Evolutionary conservation across 371 early-diverging fungal species (phyloP), one percentile per base, ranked within the genome.

Genomic region (Fennellomyces sp.): DNA sequence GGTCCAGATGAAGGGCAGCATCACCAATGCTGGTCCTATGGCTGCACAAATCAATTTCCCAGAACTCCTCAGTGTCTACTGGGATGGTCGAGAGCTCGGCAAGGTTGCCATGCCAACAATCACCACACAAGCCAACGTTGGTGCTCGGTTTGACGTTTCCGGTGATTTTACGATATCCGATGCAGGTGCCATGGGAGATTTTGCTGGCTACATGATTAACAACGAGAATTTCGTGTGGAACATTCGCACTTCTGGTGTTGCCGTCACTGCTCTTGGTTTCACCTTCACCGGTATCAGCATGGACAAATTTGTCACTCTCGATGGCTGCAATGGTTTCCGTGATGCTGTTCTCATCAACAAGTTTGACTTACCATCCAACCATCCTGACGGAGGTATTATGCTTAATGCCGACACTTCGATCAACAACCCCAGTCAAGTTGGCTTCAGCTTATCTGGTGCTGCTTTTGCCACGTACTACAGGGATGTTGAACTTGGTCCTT

Each of bases 331-430:
- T n/a, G n/a, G n/a, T n/a, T n/a, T n/a, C n/a, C n/a, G n/a, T n/a
- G n/a, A n/a, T n/a, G n/a, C n/a, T n/a, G n/a, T n/a, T n/a, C n/a
- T n/a, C n/a, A n/a, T n/a, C n/a, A n/a, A n/a, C n/a, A n/a, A n/a
- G n/a, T n/a, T n/a, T n/a, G n/a, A n/a, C n/a, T n/a, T n/a, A n/a
- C n/a, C n/a, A n/a, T n/a, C n/a, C n/a, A n/a, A n/a, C n/a, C n/a
- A n/a, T n/a, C n/a, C n/a, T n/a, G n/a, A n/a, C n/a, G n/a, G n/a
- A 48, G 85, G 84, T 73, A 84, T 86, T 56, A 71, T 75, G 13
- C 69, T 86, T 17, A 67, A 61, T 30, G 74, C 83, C 45, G 23
- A 70, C 11, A 81, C 86, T 12, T 66, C 71, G 3, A 76, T 85
- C 56, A 66, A 69, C 50, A 73, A 73, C 50, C 86, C 86, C 8